Evolutionary conservation across 768 basidiomycete genomes (phyloP), one percentile per base, ranked within the genome.

Genomic region (Russula sp.): DNA sequence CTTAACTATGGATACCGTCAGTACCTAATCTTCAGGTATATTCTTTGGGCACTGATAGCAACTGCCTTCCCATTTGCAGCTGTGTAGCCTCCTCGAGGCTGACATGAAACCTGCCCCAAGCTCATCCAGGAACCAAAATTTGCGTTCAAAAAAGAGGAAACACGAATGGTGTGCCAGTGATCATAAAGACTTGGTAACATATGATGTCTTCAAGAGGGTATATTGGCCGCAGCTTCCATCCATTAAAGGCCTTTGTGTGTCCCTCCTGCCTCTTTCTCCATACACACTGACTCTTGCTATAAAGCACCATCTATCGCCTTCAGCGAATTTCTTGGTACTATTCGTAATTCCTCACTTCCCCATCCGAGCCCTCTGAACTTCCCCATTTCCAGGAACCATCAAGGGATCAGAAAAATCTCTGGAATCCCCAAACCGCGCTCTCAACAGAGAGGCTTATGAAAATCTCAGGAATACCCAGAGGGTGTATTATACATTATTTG

Each of bases 251-350:
- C 71, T 88, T 11, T 81, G 87, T 86, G 45, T 9, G 66, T 57
- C 25, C 22, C 35, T 58, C 22, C 54, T 50, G 34, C 54, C 18
- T 46, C 13, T 55, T 34, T 22, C 13, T 35, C 42, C 13, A 57
- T 9, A 32, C 5, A 22, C 20, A 1, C 56, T 62, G 7, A 62
- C 36, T 3, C 14, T 34, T 29, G 1, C 1, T n/a, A 52, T 8
- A 6, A 54, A 89, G 87, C 85, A 69, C 78, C 86, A 1, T 75
- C 80, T 13, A 72, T 85, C 6, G 84, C 86, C 0, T 89, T 81
- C 67, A 81, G 79, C 41, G 85, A 89, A 66, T 71, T 89, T 29
- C 77, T 88, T 61, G 87, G 86, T 82, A 56, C 2, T 16, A 14
- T 18, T 5, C 6, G 32, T 2, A 9, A 7, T n/a, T 3, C 4